Evolutionary conservation across 495 filamentous ascomycete species (phyloP), one percentile per base, ranked within the genome.

Genomic region (Hypomontagnella submonticulosa): DNA sequence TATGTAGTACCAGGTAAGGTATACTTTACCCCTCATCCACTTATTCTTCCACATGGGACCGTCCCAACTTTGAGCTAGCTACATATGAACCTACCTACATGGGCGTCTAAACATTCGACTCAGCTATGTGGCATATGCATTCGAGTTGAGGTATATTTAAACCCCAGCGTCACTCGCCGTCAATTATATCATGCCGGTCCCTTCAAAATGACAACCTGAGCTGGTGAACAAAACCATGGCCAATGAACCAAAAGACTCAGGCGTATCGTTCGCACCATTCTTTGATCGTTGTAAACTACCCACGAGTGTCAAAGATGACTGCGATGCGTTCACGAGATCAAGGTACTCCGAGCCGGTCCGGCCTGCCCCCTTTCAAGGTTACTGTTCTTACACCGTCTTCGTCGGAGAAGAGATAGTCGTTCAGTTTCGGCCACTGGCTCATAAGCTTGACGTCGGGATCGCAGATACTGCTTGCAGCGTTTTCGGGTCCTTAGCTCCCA

Each of bases 311-410:
- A 67, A 63, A 37, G 42, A 71, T 4, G 68, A 73, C 34, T 73
- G 65, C 56, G 68, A 71, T 37, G 62, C 61, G 7, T 71, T 71
- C 48, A 58, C 51, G 7, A 63, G 13, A 42, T 55, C 58, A 16
- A 64, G 36, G 7, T 71, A 66, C 37, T 48, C 62, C 18, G 66
- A 61, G 18, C 23, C 42, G 16, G 67, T 78, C 12, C 40, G 52
- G 4, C 70, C 74, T 6, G 66, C 74, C 8, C 60, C 70, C 5
- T 69, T 63, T 13, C 84, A 86, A 54, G 84, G 84, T 36, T 82
- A 80, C 66, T 87, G 84, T 59, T 85, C 83, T 16, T 78, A 78
- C 61, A 84, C 84, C 0, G 38, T 86, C 5, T 72, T 73, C 30
- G 71, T 82, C 11, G 73, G 69, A 23, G 49, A 69, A 4, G 61